Percentiles rank a stretch among this genome's conserved stretches.
These are phyloP conservation scores for Ailanthus altissimus DNA, from an alignment of 345 rosid species.

Conservation along the genomic window DNA sequence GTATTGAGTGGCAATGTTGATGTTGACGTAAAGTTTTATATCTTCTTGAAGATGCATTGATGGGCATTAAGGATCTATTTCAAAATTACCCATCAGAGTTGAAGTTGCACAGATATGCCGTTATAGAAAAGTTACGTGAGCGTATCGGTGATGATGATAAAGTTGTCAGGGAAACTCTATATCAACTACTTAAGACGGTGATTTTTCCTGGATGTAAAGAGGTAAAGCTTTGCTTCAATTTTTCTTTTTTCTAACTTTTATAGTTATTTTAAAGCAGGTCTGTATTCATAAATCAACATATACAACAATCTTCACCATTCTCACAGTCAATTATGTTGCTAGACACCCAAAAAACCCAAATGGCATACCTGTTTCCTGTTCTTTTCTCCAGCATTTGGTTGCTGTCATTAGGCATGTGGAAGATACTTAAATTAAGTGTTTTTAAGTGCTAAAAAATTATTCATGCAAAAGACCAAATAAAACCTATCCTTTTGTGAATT, in stretches of 20 bases:
- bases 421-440: background rate
- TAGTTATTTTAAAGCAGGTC: constrained; percentile 1
- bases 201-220: constrained; percentile 71
- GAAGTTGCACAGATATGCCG: constrained; percentile 52
- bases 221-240: constrained; percentile 43
- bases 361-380: background rate
- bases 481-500: background rate
- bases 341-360: background rate
- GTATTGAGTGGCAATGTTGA: background rate
- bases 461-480: background rate
- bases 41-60: constrained; percentile 63
- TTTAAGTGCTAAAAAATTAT: background rate
- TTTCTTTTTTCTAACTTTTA: background rate
- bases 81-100: constrained; percentile 66
- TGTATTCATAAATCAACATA: background rate
- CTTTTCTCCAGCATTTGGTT: background rate
- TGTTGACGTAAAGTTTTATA: constrained; percentile 13
- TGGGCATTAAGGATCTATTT: constrained; percentile 71
- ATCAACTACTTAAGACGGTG: constrained; percentile 54
- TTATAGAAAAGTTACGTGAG: constrained; percentile 66
- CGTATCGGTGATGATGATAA: constrained; percentile 69
- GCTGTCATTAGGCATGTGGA: background rate
- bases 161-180: constrained; percentile 59
- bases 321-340: background rate
- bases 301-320: background rate